Conservation (phyloP, 352 stramenopile genomes). For the Phytophthora pluvialis region DNA sequence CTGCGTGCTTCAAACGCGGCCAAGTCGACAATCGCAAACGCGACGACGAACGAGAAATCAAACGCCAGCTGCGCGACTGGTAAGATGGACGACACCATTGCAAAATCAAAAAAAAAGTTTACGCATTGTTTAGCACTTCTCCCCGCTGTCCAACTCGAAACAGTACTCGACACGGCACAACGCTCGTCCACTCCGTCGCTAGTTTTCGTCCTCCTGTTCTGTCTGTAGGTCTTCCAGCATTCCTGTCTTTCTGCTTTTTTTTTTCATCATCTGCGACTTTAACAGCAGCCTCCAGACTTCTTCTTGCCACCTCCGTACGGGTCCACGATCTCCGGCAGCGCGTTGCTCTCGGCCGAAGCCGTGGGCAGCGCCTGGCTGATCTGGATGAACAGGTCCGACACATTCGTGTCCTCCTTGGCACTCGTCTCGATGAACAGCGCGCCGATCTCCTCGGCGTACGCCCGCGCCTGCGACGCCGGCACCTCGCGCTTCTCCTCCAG, state of each 20-base stretch:
- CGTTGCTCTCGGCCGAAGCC: constrained; percentile 78
- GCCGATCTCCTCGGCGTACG: constrained; percentile 93
- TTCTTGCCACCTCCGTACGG: constrained; percentile 86
- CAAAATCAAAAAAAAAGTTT: constrained; percentile 43
- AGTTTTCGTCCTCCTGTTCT: constrained; percentile 15
- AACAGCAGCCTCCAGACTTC: constrained; percentile 86
- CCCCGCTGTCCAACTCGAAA: constrained; percentile 7
- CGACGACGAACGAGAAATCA: constrained; percentile 76
- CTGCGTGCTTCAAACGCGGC: constrained; percentile 68
- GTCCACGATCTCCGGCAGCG: constrained; percentile 86
- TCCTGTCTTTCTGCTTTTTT: constrained; percentile 8
- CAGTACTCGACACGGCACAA: constrained; percentile 6
- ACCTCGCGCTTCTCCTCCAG: constrained; percentile 92
- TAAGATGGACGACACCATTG: constrained; percentile 30
- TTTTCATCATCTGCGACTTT: constrained; percentile 4
- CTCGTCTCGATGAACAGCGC: constrained; percentile 95
- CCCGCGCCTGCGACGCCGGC: constrained; percentile 78
- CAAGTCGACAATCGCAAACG: constrained; percentile 79
- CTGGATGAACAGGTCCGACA: constrained; percentile 94
- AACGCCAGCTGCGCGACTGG: constrained; percentile 81
- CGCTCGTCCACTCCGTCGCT: constrained; percentile 14
- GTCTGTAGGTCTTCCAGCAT: constrained; percentile 12
- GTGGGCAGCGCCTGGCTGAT: constrained; percentile 86
- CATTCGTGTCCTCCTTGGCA: constrained; percentile 94
- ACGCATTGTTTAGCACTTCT: constrained; percentile 44